phyloP scores from a whole-genome alignment of 108 stramenopile species.

The Cyclotella kingstonii region DNA sequence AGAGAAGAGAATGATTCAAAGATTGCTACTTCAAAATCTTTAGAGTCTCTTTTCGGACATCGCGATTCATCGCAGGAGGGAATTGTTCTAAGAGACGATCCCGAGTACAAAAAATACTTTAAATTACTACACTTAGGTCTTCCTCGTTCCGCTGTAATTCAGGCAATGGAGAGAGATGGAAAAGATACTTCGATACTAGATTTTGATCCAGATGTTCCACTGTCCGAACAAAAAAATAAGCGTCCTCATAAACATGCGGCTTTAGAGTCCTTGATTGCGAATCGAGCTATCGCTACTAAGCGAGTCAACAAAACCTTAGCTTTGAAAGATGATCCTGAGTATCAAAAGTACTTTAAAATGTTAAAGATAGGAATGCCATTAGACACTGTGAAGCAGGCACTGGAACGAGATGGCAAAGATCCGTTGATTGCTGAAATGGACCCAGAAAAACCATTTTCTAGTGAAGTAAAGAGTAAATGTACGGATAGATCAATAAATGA shows the following conservation, averaged over 20 bases:
- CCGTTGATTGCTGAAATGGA: slow-evolving; percentile 59
- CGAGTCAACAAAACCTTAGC: slow-evolving; percentile 31
- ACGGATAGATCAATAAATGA: slow-evolving; percentile 15
- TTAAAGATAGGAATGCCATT: slow-evolving; percentile 47
- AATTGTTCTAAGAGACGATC: slow-evolving; percentile 58
- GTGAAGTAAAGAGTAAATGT: slow-evolving; percentile 25
- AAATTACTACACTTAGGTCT: slow-evolving; percentile 73
- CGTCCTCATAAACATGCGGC: slow-evolving; percentile 6
- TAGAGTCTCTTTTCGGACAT: slow-evolving; percentile 27
- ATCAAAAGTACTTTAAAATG: slow-evolving; percentile 60
- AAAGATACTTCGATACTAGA: slow-evolving; percentile 60
- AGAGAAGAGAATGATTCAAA: slow-evolving; percentile 7
- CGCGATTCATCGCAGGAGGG: slow-evolving; percentile 12
- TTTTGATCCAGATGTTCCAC: slow-evolving; percentile 49
- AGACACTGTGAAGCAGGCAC: slow-evolving; percentile 51
- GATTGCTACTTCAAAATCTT: slow-evolving; percentile 1
- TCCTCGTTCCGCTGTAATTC: slow-evolving; percentile 58
- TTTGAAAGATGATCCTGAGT: slow-evolving; percentile 75
- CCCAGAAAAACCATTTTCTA: slow-evolving; percentile 53
- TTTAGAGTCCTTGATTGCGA: slow-evolving; percentile 27
- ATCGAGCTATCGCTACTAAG: slow-evolving; percentile 7
- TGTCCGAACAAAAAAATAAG: slow-evolving; percentile 19
- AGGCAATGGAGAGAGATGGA: slow-evolving; percentile 69
- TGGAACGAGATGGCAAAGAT: slow-evolving; percentile 68
- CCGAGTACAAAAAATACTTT: slow-evolving; percentile 77